Evolutionary conservation across 1,139 yeast genomes (phyloP), one percentile per base, ranked within the genome.

Genomic region (Lodderomyces margitis): DNA sequence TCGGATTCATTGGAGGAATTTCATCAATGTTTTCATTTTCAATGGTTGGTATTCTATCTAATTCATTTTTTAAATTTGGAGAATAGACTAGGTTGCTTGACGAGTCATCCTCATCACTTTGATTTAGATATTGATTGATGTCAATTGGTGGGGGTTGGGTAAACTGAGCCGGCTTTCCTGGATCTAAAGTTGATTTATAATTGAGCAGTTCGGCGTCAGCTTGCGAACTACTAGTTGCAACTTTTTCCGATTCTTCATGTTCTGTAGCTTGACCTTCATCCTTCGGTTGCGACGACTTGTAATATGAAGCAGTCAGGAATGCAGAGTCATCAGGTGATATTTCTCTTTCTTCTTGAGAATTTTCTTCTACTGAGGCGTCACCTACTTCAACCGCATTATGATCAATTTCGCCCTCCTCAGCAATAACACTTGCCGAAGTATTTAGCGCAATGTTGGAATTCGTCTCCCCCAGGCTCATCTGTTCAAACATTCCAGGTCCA

Each of bases 181-280:
- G 80, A 45, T 74, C 78, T 44, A 73, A 57, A 7, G 68, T 65
- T 14, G 62, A 41, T 39, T 51, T 52, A 40, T 47, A 56, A 34
- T 47, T 45, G 3, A 15, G 32, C 32, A 28, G 32, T 3, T 14
- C 19, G 8, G 14, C 7, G 19, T 28, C 32, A 2, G 16, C 32
- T 28, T 28, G 19, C 14, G 32, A 19, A 15, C n/a, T 28, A 11
- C 4, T 7, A 7, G 19, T 8, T 15, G 15, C 32, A 4, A 16
- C 12, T 3, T n/a, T 15, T 8, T 12, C 25, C 7, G 30, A 7
- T 4, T 25, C n/a, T 15, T 17, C 32, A 28, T 28, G n/a, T n/a
- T 4, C 30, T 4, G 5, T n/a, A 9, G 4, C 4, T n/a, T 24
- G 27, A 11, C 11, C 27, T 15, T 14, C 19, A 4, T 15, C 32